Conservation (phyloP, 164 flowering plant genomes). For the Stephania yunnanensis region DNA sequence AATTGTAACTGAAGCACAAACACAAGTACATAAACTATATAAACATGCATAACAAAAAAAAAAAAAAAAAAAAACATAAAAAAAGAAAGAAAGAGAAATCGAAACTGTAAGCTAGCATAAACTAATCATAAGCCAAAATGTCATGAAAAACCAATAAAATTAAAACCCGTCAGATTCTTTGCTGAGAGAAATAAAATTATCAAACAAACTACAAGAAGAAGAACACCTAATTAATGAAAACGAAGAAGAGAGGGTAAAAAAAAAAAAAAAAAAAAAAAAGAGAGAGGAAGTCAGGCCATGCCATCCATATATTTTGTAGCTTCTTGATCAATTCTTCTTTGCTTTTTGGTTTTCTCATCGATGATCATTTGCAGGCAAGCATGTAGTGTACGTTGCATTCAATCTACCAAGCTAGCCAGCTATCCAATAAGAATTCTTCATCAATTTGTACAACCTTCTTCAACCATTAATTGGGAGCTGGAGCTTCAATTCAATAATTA, state of each 20-base stretch:
- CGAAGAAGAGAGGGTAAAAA: slow-evolving; percentile 4
- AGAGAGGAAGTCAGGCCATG: background rate
- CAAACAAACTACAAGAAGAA: slow-evolving; percentile 27
- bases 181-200: slow-evolving; percentile 21
- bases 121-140: slow-evolving; percentile 13
- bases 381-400: slow-evolving; percentile 6
- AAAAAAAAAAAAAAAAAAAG: slow-evolving; percentile 8
- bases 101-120: background rate
- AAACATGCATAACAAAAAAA: background rate
- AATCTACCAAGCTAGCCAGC: slow-evolving; percentile 22
- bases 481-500: background rate
- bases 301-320: background rate
- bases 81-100: background rate
- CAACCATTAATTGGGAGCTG: slow-evolving; percentile 16
- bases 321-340: slow-evolving; percentile 8
- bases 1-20: slow-evolving; percentile 9
- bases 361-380: slow-evolving; percentile 12
- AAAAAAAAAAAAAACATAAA: background rate
- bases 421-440: slow-evolving; percentile 31
- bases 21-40: background rate
- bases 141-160: slow-evolving; percentile 11
- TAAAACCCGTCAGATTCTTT: slow-evolving; percentile 16
- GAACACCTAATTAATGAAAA: slow-evolving; percentile 6
- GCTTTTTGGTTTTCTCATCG: background rate
- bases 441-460: slow-evolving; percentile 36